phyloP scores from a whole-genome alignment of 2,329 filamentous ascomycete species.

The Monosporascus sp. region DNA sequence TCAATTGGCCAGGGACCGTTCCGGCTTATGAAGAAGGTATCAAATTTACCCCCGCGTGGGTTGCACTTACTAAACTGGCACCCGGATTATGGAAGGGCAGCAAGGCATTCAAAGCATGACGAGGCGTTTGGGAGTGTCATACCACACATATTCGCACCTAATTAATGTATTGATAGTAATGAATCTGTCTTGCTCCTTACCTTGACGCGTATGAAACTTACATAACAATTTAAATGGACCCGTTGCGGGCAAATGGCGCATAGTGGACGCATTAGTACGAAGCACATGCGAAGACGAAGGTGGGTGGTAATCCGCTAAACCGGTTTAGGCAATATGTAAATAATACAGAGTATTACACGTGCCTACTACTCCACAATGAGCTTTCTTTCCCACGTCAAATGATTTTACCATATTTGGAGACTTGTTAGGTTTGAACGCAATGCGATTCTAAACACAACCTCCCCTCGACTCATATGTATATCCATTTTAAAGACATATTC shows the following conservation, averaged over 20 bases:
- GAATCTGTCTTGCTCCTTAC: neutral
- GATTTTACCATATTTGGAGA: neutral
- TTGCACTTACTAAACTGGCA: conserved; percentile 65
- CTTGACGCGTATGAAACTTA: too few species aligned
- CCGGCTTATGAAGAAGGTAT: conserved; percentile 78
- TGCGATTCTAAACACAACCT: neutral
- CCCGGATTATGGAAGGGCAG: conserved; percentile 79
- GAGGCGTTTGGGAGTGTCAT: neutral
- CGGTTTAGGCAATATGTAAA: neutral
- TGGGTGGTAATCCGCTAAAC: neutral
- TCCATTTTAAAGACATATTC: neutral
- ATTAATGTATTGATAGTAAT: neutral
- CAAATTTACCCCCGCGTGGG: conserved; percentile 75
- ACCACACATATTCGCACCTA: neutral
- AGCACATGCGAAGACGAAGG: too few species aligned
- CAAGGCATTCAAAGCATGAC: conserved; percentile 58
- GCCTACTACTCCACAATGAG: neutral
- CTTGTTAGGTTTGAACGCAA: neutral
- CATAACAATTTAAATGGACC: too few species aligned
- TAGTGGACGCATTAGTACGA: too few species aligned
- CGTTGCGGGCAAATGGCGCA: too few species aligned
- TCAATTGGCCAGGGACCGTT: conserved; percentile 64
- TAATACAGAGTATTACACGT: neutral
- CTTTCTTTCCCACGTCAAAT: neutral
- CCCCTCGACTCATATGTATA: neutral